Base-by-base conservation (phyloP, 441 rosid genomes). In the Aleurites moluccanus region DNA sequence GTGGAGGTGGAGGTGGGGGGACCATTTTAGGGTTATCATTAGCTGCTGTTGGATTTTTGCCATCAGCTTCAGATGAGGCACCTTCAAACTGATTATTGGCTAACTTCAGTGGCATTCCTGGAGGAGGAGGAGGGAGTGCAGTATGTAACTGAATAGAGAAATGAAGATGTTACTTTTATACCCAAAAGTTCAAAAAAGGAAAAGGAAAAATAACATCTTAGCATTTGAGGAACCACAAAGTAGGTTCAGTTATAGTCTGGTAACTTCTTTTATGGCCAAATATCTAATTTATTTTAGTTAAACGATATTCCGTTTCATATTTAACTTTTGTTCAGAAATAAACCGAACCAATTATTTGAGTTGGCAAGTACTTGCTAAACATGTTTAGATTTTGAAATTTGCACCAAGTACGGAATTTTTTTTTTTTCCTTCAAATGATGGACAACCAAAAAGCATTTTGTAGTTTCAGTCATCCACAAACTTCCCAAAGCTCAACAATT, bases 1-100 rank as follows among this genome's bases (percentile, higher is more conserved):
- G 80, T 27, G 94, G 91, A 73, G 95, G 92, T 69, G 96, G 93
- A 0, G 93, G 98, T 44, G 94, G 97, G 18, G 95, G 91, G 82
- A 87, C 87, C 91, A 90, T 82, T 63, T 80, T 83, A 47, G 81
- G 20, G 62, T 77, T 75, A 76, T 87, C 91, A 35, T 52, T 86
- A 35, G 80, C 70, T 16, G 80, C 83, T n/a, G 83, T 74, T 77
- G 76, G 80, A 79, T 75, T 82, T 83, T 69, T 79, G 16, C 77
- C 50, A 75, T 89, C 90, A 57, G 81, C 77, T 77, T 86, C 92
- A 28, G 84, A 75, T 63, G 81, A 76, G 68, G 67, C 80, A 67
- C 81, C 79, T 76, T 87, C 92, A 75, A 83, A 78, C 77, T 83
- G 90, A 64, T 77, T 86, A 78, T 38, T 85, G 73, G 83, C 80